These are phyloP conservation scores for Microbotryomycetes sp. DNA, from an alignment of 1,284 basidiomycete genomes.

Conservation along the genomic window DNA sequence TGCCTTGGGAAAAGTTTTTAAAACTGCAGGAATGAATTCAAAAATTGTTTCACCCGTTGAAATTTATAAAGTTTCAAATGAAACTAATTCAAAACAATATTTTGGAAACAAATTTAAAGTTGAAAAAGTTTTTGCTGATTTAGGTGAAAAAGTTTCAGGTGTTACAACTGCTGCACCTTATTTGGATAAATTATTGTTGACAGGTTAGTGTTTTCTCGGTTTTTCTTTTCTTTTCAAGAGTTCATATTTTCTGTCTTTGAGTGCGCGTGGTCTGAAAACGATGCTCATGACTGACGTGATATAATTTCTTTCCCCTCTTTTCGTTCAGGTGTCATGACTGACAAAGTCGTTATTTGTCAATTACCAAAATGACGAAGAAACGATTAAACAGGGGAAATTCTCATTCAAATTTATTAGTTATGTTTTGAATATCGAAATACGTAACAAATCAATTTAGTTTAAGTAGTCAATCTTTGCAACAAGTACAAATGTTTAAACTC, in stretches of 20 bases:
- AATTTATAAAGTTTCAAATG: slow-evolving; percentile 24
- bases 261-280: not conserved
- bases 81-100: slow-evolving; percentile 14
- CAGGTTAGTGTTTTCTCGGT: slow-evolving; percentile 6
- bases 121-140: slow-evolving; percentile 26
- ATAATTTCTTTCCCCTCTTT: no score
- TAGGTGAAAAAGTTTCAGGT: slow-evolving; percentile 19
- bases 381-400: not conserved
- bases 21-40: slow-evolving; percentile 8
- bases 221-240: no score
- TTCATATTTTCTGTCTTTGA: no score
- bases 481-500: no score
- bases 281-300: not conserved
- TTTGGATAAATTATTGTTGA: slow-evolving; percentile 28
- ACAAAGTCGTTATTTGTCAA: not conserved
- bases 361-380: not conserved
- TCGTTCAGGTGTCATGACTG: not conserved
- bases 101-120: slow-evolving; percentile 18
- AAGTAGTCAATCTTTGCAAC: no score
- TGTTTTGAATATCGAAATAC: no score
- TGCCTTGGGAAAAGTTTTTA: slow-evolving; percentile 8
- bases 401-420: no score
- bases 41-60: slow-evolving; percentile 3
- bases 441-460: no score
- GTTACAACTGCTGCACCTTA: slow-evolving; percentile 26